Evolutionary conservation across 1,139 yeast species (phyloP), one percentile per base, ranked within the genome.

Genomic region (Pneumocystis canis): DNA sequence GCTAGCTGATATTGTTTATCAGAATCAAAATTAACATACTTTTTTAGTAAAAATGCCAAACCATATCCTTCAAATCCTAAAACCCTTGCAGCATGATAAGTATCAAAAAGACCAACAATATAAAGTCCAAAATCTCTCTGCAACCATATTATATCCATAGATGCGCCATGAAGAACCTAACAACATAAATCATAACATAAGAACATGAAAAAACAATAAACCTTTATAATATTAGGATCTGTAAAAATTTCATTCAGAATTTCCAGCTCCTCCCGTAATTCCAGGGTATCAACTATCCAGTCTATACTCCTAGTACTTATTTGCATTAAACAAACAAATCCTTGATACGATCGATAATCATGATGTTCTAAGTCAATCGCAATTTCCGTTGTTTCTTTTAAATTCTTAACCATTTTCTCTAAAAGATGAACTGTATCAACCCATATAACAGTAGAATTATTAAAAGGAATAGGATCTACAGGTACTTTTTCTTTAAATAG

Each of bases 281-380:
- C 81, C 33, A 84, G 78, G 0, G 96, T 86, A 71, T 89, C 96
- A 3, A 89, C 78, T n/a, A 89, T 77, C 85, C 84, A 94, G 73
- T 83, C 98, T 66, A 82, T 79, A n/a, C 82, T 82, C 63, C 95
- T 77, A 60, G 85, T 84, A 62, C 95, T 86, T 25, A 94, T 84
- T 74, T 94, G 99, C 96, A 94, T 89, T 62, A 94, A 77, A 73
- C 94, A 89, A 0, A 90, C 95, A 61, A 94, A 76, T 60, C 99
- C 99, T 69, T 85, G 84, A 70, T 87, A 94, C 0, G 96, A 80
- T 73, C 97, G 79, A 72, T 82, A 87, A 70, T 90, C 97, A 71
- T 94, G 98, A 73, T 94, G 98, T 72, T 94, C 99, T 68, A 94
- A 80, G 78, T 94, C 99, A n/a, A 94, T 85, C 0, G 98, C 98